Base-by-base conservation (phyloP, 805 yeast genomes). In the Wickerhamiella bombiphila region DNA sequence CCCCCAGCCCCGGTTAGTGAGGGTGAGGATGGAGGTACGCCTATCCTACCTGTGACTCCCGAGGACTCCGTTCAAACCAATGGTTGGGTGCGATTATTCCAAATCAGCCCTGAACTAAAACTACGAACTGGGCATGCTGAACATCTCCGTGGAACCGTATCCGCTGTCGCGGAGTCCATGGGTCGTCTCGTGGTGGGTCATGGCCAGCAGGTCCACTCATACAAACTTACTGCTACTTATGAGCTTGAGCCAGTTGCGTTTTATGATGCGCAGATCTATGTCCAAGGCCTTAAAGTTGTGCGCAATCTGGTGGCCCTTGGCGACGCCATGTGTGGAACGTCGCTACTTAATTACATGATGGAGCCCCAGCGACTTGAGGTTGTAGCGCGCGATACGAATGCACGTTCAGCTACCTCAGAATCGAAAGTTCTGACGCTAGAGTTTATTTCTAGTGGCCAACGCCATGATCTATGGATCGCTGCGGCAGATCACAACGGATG, bases 171-270 rank as follows among this genome's bases (percentile, higher is more conserved):
- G 51, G 91, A 77, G 37, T 67, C 86, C 8, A 74, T 86, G 57
- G 96, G 96, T 3, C 64, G 93, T 43, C 72, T 88, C 41, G 65
- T 85, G 30, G 74, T 76, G 2, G 72, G 85, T 3, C 97, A 88
- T 56, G 95, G 95, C 3, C 94, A 81, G 56, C 80, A 79, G 48
- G 56, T 72, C 2, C 59, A 88, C 47, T 76, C 86, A 2, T 67
- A 96, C 51, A 88, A 80, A 53, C 65, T 85, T 34, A 86, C 80
- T 51, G 93, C 80, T 49, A 91, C 81, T 55, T 80, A 81, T 38
- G 69, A 75, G 29, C 82, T 83, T 3, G 83, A 80, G 22, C 95
- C 97, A 0, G 95, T 91, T 3, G 97, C 97, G 1, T 91, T 91
- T 51, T 65, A 77, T 38, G 97, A 91, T 54, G 70, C 85, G n/a